Base-by-base conservation (phyloP, 305 asterid species). In the Solanum hybrid region DNA sequence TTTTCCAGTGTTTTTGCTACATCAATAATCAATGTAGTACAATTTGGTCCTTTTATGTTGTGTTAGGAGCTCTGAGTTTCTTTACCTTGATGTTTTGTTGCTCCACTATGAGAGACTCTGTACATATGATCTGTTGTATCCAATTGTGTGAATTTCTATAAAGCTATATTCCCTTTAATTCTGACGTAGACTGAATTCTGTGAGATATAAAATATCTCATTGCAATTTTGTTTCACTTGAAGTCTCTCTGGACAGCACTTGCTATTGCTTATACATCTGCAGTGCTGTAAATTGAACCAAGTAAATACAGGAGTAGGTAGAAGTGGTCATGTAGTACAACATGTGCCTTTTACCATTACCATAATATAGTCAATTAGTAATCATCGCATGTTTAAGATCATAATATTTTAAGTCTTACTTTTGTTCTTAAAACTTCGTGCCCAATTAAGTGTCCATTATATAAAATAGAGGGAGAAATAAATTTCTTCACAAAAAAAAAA, bases 121-220 rank as follows among this genome's bases (percentile, higher is more conserved):
- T 76, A 76, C 76, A 76, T 88, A 88, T 40, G 10, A 46, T 73
- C 46, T 88, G 51, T 46, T 76, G 75, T 75, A 88, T 88, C 86
- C 46, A 36, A 31, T 78, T 87, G n/a, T 35, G 31, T 81, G 37
- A 26, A 42, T 37, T 13, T 80, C n/a, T 38, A 40, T 40, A 32
- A 13, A 80, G 36, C 66, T 81, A 29, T 81, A 40, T 14, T 42
- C 22, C 37, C 86, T 38, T 81, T 40, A 26, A 80, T 14, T 80
- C 17, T 79, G 31, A 36, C 34, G 6, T 11, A 24, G 31, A 36
- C 32, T 37, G 2, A 46, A 46, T 46, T 36, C 22, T 5, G 40
- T n/a, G 85, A 79, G 34, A 36, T 27, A n/a, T 10, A 35, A 79
- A n/a, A 77, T 34, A 20, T 77, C 9, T 37, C 56, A 13, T 12